phyloP scores from a whole-genome alignment of 306 rosid genomes.

The Herpetospermum pedunculosum region DNA sequence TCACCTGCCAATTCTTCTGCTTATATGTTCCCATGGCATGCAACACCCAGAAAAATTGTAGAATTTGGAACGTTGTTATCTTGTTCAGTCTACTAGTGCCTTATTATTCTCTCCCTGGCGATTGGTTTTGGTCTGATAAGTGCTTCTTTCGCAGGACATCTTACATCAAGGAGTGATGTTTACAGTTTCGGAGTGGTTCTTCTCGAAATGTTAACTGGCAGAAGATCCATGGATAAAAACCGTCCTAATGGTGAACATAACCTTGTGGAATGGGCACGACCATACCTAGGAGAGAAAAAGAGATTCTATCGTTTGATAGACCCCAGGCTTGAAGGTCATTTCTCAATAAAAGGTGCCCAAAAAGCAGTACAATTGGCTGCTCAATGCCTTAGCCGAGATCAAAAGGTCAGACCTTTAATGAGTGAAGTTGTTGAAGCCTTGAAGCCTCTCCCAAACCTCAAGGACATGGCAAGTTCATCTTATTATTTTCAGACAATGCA shows the following conservation, averaged over 20 bases:
- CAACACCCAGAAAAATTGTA: background rate
- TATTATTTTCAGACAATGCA: slow-evolving; percentile 80
- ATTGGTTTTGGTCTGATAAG: slow-evolving; percentile 5
- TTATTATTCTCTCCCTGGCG: background rate
- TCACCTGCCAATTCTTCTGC: background rate
- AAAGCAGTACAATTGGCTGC: slow-evolving; percentile 80
- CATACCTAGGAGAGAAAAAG: slow-evolving; percentile 80
- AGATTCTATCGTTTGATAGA: slow-evolving; percentile 81
- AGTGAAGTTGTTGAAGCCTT: slow-evolving; percentile 87
- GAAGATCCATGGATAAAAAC: slow-evolving; percentile 98
- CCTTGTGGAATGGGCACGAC: slow-evolving; percentile 98
- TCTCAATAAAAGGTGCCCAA: slow-evolving; percentile 88
- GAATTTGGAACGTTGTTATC: background rate
- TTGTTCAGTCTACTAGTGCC: background rate
- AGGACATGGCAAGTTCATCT: slow-evolving; percentile 96
- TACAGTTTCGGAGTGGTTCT: slow-evolving; percentile 94
- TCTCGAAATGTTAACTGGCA: slow-evolving; percentile 84
- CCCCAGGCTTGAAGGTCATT: slow-evolving; percentile 95
- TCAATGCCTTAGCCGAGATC: slow-evolving; percentile 87
- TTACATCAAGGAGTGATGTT: slow-evolving; percentile 89
- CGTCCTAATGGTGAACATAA: slow-evolving; percentile 92
- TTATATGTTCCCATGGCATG: background rate
- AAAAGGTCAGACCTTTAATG: slow-evolving; percentile 82
- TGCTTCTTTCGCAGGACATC: slow-evolving; percentile 59
- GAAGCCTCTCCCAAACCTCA: slow-evolving; percentile 80